Conservation (phyloP, 768 basidiomycete species). For the Podaxis pistillaris region DNA sequence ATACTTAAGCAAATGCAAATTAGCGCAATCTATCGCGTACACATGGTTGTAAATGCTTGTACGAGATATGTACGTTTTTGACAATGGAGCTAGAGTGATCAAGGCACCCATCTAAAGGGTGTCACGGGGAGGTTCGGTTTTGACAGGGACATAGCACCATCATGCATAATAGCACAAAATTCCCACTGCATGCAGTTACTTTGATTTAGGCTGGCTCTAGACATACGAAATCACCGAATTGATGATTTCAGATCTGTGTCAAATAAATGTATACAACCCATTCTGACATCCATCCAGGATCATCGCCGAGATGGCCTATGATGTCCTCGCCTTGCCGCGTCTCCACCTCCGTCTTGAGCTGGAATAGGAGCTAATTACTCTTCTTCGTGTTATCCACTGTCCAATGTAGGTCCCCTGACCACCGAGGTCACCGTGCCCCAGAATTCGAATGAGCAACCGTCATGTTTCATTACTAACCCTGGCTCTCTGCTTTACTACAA, state of each 20-base stretch:
- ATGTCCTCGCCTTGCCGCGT: background rate
- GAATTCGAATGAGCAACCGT: background rate
- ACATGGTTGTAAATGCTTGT: background rate
- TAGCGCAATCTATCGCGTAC: background rate
- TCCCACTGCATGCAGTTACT: background rate
- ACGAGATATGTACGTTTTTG: background rate
- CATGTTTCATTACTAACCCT: constrained; percentile 13
- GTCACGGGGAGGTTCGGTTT: background rate
- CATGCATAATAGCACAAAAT: background rate
- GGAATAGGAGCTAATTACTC: constrained; percentile 10
- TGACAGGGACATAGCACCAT: background rate
- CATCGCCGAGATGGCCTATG: constrained; percentile 13
- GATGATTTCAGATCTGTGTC: background rate
- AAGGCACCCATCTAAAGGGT: background rate
- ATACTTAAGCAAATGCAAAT: background rate
- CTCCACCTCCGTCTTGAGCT: background rate
- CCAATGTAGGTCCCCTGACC: constrained; percentile 3
- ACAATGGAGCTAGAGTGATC: background rate
- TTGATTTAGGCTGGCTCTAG: background rate
- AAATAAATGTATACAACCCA: background rate
- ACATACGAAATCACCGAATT: constrained; percentile 2
- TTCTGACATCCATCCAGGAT: background rate
- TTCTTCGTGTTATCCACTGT: background rate
- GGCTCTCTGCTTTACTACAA: background rate
- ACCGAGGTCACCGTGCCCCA: constrained; percentile 11